Evolutionary conservation across 2,329 filamentous ascomycete genomes (phyloP).

Genomic region (Aspergillus versicolor): DNA sequence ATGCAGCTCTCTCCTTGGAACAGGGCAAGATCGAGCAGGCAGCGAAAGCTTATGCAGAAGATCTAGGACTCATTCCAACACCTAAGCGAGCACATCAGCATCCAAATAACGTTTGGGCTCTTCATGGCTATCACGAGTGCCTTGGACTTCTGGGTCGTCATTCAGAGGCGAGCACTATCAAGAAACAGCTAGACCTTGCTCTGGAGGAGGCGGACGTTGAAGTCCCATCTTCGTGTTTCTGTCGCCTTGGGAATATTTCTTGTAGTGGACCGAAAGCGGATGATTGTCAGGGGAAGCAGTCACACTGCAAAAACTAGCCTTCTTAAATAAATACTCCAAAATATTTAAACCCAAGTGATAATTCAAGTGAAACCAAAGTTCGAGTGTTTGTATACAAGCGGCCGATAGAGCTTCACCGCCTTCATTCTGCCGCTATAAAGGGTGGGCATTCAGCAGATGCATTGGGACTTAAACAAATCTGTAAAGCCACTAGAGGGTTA

Average conservation of each 20-base stretch:
- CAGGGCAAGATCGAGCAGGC: constrained; percentile 59
- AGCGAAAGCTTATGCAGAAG: constrained; percentile 56
- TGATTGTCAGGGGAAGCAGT: not conserved
- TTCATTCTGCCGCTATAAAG: too few relatives aligned
- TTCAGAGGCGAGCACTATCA: constrained; percentile 48
- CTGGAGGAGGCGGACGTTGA: constrained; percentile 58
- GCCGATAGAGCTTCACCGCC: too few relatives aligned
- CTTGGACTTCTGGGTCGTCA: constrained; percentile 52
- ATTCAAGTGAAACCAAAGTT: too few relatives aligned
- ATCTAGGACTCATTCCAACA: constrained; percentile 57
- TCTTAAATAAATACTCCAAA: too few relatives aligned
- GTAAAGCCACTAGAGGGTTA: too few relatives aligned
- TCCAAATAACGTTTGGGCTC: constrained; percentile 71
- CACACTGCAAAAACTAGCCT: not conserved
- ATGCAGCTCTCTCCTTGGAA: constrained; percentile 66
- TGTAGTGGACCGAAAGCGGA: not conserved
- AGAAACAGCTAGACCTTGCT: constrained; percentile 51
- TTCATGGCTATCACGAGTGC: constrained; percentile 72
- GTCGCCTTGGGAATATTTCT: constrained; percentile 22
- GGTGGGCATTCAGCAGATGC: too few relatives aligned
- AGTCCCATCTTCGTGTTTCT: constrained; percentile 59
- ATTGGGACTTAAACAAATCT: too few relatives aligned
- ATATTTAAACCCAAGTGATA: too few relatives aligned
- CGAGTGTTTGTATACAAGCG: too few relatives aligned
- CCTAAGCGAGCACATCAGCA: constrained; percentile 64